Evolutionary conservation across 306 rosid species (phyloP).

Genomic region (Cercis canadensis): DNA sequence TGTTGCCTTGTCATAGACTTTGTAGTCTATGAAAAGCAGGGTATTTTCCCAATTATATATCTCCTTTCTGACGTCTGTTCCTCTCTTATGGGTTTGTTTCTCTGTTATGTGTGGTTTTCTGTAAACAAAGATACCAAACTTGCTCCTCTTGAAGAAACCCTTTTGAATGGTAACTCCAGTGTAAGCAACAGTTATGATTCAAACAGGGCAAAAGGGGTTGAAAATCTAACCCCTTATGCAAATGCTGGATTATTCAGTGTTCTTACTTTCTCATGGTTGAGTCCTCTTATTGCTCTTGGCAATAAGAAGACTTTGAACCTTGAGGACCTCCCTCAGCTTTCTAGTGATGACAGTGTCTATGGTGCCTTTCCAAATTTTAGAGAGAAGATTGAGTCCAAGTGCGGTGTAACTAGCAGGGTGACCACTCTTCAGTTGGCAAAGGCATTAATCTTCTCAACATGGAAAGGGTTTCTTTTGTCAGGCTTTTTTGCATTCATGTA

Average conservation of each 20-base stretch:
- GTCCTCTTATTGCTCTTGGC: constrained; percentile 66
- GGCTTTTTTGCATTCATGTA: constrained; percentile 44
- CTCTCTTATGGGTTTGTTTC: constrained; percentile 49
- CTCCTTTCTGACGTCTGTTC: constrained; percentile 55
- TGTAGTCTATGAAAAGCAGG: constrained; percentile 38
- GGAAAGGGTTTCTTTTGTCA: constrained; percentile 63
- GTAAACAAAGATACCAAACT: constrained; percentile 42
- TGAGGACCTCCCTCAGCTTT: constrained; percentile 82
- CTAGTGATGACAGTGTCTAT: constrained; percentile 50
- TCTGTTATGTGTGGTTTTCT: constrained; percentile 49
- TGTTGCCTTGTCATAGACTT: constrained; percentile 54
- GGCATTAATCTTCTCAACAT: constrained; percentile 55
- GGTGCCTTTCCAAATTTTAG: constrained; percentile 54
- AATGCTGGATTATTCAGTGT: constrained; percentile 74
- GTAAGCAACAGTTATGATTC: constrained; percentile 34
- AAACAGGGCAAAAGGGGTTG: constrained; percentile 42
- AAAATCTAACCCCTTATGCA: constrained; percentile 51
- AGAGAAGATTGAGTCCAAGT: constrained; percentile 57
- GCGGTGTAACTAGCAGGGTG: constrained; percentile 45
- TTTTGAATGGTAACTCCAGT: constrained; percentile 58
- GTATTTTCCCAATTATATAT: constrained; percentile 43
- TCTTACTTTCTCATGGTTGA: constrained; percentile 82
- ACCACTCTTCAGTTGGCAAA: constrained; percentile 59
- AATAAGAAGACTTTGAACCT: constrained; percentile 67
- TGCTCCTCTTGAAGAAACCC: constrained; percentile 62